Evolutionary conservation across 441 rosid genomes (phyloP).

Genomic region (Croton laevigatus): DNA sequence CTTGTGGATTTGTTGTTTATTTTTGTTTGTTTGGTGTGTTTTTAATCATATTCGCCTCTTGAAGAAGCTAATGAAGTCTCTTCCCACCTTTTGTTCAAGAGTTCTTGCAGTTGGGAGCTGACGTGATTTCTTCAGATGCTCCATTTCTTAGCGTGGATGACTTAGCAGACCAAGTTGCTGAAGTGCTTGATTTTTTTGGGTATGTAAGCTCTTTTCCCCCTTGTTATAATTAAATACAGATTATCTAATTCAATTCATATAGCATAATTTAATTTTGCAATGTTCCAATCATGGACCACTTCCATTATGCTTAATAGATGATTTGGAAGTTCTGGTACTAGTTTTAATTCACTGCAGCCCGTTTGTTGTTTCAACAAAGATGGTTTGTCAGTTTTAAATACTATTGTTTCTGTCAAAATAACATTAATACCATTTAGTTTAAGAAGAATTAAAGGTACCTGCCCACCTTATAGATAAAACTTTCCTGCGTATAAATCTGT

Average conservation of each 20-base stretch:
- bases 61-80: conserved; percentile 31
- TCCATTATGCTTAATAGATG: background rate
- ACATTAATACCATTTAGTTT: background rate
- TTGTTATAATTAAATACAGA: background rate
- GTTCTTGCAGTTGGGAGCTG: conserved; percentile 82
- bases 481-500: background rate
- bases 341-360: background rate
- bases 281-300: background rate
- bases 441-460: background rate
- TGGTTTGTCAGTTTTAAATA: background rate
- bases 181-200: conserved; percentile 78
- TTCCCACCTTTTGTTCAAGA: conserved; percentile 48
- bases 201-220: conserved; percentile 21
- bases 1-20: background rate
- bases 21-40: background rate
- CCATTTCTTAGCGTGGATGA: conserved; percentile 65
- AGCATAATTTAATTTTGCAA: background rate
- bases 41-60: conserved; percentile 4
- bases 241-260: background rate
- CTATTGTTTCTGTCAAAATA: background rate
- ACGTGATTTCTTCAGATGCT: conserved; percentile 55
- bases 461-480: background rate
- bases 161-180: conserved; percentile 74
- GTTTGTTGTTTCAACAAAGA: background rate
- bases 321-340: background rate